Base-by-base conservation (phyloP, 306 rosid species). In the Lagenaria siceraria region DNA sequence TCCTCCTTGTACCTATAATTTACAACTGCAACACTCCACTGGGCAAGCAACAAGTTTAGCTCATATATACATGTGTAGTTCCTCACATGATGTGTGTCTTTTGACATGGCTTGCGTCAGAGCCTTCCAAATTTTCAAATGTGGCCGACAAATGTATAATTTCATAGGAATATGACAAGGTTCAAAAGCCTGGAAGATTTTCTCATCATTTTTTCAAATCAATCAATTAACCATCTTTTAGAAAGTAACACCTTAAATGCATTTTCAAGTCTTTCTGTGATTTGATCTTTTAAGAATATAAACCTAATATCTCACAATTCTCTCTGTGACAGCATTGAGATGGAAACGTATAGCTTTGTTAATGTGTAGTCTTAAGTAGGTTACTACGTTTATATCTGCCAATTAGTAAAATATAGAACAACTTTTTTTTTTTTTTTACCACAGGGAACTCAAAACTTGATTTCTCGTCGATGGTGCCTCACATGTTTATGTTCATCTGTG, bases 391-490 rank as follows among this genome's bases (percentile, higher is more conserved):
- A 40, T 38, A 9, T 42, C 10, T 5, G n/a, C 27, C 17, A 11
- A 36, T 66, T 35, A 66, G 17, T 66, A n/a, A n/a, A n/a, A 40
- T 66, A n/a, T 40, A 19, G 0, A 66, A 66, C 74, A 38, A 66
- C 49, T 24, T 29, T 55, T 68, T 24, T 24, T 29, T 55, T 68
- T 24, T 33, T 42, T 33, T 10, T 5, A 74, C 42, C 27, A n/a
- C 91, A 85, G 96, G 91, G 80, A 66, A 80, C 79, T 36, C 82
- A 36, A 69, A 81, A 27, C 33, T 52, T 79, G 60, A 80, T 92
- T 80, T 85, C 91, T 33, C 92, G 98, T 75, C 90, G 98, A 29
- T 18, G 65, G 54, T 95, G 92, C 85, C 87, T 95, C 60, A 76
- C 91, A 31, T 90, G 95, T 83, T 35, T 95, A 56, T 89, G 96